Percentiles rank a stretch among this genome's conserved stretches.
These are phyloP conservation scores for Phanerochaete sordida DNA, from an alignment of 768 basidiomycete genomes.

Conservation along the genomic window DNA sequence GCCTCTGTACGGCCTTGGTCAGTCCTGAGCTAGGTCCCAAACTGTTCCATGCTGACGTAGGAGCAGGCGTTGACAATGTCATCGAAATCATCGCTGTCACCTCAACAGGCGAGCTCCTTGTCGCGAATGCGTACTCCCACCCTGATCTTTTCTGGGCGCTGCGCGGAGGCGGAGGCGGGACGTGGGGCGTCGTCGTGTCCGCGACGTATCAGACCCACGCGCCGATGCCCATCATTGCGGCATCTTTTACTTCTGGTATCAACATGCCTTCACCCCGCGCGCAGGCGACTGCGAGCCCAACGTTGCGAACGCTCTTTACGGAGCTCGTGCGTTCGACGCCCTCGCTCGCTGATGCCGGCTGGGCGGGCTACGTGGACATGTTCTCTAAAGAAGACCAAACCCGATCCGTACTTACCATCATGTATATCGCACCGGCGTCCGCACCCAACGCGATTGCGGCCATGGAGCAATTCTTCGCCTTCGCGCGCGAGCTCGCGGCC, in stretches of 20 bases:
- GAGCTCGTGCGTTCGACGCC: slow-evolving; percentile 33
- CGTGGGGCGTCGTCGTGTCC: slow-evolving; percentile 44
- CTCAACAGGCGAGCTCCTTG: slow-evolving; percentile 36
- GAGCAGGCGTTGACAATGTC: slow-evolving; percentile 47
- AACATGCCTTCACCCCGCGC: slow-evolving; percentile 5
- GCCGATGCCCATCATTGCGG: slow-evolving; percentile 29
- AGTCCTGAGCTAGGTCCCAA: not conserved
- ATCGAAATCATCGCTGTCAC: slow-evolving; percentile 43
- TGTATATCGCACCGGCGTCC: slow-evolving; percentile 32
- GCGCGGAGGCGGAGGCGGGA: slow-evolving; percentile 49
- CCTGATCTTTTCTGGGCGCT: slow-evolving; percentile 52
- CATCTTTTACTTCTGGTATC: slow-evolving; percentile 15
- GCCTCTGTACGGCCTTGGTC: slow-evolving; percentile 40
- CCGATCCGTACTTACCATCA: no score
- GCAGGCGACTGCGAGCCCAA: slow-evolving; percentile 25
- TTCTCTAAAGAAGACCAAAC: no score
- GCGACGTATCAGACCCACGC: slow-evolving; percentile 45
- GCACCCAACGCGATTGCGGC: slow-evolving; percentile 32
- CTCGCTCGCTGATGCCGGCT: slow-evolving; percentile 36
- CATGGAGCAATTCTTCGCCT: slow-evolving; percentile 31
- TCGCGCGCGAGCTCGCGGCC: slow-evolving; percentile 19
- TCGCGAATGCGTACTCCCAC: slow-evolving; percentile 37
- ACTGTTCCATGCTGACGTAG: not conserved
- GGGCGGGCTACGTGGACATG: slow-evolving; percentile 25
- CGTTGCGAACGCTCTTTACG: slow-evolving; percentile 27